phyloP scores from a whole-genome alignment of 2,329 filamentous ascomycete species.

The Microcyclosporella mali region DNA sequence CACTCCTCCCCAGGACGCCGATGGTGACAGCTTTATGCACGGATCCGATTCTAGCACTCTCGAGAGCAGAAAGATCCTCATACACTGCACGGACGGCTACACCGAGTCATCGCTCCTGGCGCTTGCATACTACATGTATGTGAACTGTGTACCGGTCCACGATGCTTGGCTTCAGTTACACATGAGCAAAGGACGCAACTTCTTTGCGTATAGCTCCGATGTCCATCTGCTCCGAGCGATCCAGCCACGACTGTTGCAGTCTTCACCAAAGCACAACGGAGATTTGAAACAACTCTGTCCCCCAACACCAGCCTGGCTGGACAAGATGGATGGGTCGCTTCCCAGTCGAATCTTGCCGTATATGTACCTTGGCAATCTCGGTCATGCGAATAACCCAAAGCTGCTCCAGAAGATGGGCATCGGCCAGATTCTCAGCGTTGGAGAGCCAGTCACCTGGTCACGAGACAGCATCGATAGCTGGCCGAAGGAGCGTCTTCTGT shows the following conservation, averaged over 20 bases:
- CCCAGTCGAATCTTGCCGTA: conserved; percentile 86
- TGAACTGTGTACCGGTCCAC: conserved; percentile 70
- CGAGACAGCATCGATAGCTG: conserved; percentile 63
- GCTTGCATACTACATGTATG: conserved; percentile 90
- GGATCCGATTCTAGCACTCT: conserved; percentile 2
- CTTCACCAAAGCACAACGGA: conserved; percentile 53
- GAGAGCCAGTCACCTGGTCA: conserved; percentile 78
- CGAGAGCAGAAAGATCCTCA: conserved; percentile 63
- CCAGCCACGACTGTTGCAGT: conserved; percentile 65
- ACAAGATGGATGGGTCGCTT: conserved; percentile 78
- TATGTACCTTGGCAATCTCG: conserved; percentile 91
- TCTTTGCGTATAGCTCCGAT: conserved; percentile 92
- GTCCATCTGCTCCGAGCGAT: conserved; percentile 74
- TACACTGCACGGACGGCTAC: conserved; percentile 93
- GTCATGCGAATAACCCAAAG: conserved; percentile 88
- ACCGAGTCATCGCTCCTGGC: conserved; percentile 87
- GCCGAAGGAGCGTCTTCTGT: conserved; percentile 71
- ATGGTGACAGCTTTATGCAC: conserved; percentile 54
- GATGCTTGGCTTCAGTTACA: conserved; percentile 86
- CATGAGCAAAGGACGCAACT: conserved; percentile 74
- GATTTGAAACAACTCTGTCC: conserved; percentile 49
- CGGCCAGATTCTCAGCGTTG: conserved; percentile 80
- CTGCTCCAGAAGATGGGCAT: conserved; percentile 76
- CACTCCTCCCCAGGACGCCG: conserved; percentile 37
- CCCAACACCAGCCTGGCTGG: conserved; percentile 71